Percentiles rank a stretch among this genome's conserved stretches.
Conservation (phyloP, 2,329 filamentous ascomycete species). For the Nemania bipapillata region DNA sequence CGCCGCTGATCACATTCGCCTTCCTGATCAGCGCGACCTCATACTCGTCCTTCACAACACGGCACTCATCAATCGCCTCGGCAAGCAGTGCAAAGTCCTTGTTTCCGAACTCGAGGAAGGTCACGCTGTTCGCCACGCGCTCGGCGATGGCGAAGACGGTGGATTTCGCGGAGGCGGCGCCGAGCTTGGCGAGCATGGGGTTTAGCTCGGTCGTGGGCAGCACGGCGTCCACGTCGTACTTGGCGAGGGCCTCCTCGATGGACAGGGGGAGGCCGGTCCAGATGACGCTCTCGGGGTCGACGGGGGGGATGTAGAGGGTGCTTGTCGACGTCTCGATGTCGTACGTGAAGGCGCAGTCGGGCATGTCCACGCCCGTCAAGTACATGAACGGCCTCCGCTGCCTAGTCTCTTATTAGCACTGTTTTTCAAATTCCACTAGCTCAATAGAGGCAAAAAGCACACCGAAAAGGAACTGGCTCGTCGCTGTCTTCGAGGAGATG, state of each 20-base stretch:
- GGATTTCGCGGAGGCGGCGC: slow-evolving; percentile 54
- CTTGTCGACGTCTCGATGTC: slow-evolving; percentile 77
- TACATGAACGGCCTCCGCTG: slow-evolving; percentile 97
- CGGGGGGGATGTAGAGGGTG: slow-evolving; percentile 89
- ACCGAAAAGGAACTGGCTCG: slow-evolving; percentile 82
- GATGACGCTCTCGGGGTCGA: slow-evolving; percentile 88
- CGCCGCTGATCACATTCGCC: slow-evolving; percentile 75
- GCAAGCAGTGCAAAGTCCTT: slow-evolving; percentile 69
- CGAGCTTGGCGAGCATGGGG: slow-evolving; percentile 69
- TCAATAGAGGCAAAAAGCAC: slow-evolving; percentile 39
- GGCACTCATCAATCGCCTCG: slow-evolving; percentile 73
- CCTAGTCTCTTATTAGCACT: slow-evolving; percentile 56
- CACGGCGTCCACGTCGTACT: slow-evolving; percentile 85
- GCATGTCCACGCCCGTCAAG: slow-evolving; percentile 81
- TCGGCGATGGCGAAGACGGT: slow-evolving; percentile 80
- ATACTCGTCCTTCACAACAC: slow-evolving; percentile 78
- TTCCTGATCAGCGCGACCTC: slow-evolving; percentile 78
- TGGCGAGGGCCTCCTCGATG: slow-evolving; percentile 75
- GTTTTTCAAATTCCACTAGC: background rate
- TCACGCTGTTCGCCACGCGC: slow-evolving; percentile 77
- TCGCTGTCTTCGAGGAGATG: slow-evolving; percentile 91
- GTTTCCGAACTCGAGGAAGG: slow-evolving; percentile 75
- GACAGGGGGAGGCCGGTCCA: slow-evolving; percentile 91
- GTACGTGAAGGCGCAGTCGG: slow-evolving; percentile 84
- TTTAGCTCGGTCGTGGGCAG: slow-evolving; percentile 79